Conservation (phyloP, 139 green algal genomes). For the Chloropicon primus region DNA sequence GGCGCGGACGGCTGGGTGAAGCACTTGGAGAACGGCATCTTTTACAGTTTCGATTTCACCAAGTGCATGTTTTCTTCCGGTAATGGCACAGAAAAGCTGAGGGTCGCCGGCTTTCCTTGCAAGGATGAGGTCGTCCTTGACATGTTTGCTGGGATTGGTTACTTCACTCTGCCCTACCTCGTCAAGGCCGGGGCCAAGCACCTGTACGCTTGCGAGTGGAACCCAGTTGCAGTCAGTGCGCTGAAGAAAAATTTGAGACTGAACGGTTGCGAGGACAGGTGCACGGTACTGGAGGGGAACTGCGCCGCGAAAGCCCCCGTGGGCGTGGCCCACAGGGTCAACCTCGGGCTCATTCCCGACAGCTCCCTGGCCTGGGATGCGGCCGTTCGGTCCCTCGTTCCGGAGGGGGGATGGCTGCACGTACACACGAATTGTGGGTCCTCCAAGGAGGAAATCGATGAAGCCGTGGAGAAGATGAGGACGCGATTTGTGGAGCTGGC, state of each 20-base stretch:
- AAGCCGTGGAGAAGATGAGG: conserved; percentile 32
- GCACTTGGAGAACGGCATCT: conserved; percentile 46
- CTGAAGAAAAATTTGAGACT: conserved; percentile 33
- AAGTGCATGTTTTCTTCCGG: conserved; percentile 57
- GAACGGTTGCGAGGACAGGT: conserved; percentile 35
- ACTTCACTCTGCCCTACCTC: conserved; percentile 62
- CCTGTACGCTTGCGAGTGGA: conserved; percentile 68
- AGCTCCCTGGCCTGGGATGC: conserved; percentile 37
- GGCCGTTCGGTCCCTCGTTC: conserved; percentile 24
- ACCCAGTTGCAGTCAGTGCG: conserved; percentile 38
- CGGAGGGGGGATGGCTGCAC: conserved; percentile 49
- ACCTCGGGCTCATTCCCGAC: conserved; percentile 55
- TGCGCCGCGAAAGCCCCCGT: background rate
- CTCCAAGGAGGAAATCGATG: conserved; percentile 47
- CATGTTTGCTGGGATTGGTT: conserved; percentile 63
- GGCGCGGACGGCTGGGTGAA: conserved; percentile 42
- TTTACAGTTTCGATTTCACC: conserved; percentile 52
- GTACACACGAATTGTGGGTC: conserved; percentile 27
- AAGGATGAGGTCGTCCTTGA: conserved; percentile 48
- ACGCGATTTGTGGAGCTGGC: background rate
- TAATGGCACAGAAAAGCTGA: conserved; percentile 54
- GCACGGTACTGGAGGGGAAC: conserved; percentile 34
- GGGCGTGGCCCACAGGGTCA: conserved; percentile 48
- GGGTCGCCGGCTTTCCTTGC: conserved; percentile 34
- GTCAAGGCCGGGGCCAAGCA: conserved; percentile 23